These are phyloP conservation scores for Trametes sp. DNA, from an alignment of 1,284 basidiomycete genomes.

Conservation along the genomic window DNA sequence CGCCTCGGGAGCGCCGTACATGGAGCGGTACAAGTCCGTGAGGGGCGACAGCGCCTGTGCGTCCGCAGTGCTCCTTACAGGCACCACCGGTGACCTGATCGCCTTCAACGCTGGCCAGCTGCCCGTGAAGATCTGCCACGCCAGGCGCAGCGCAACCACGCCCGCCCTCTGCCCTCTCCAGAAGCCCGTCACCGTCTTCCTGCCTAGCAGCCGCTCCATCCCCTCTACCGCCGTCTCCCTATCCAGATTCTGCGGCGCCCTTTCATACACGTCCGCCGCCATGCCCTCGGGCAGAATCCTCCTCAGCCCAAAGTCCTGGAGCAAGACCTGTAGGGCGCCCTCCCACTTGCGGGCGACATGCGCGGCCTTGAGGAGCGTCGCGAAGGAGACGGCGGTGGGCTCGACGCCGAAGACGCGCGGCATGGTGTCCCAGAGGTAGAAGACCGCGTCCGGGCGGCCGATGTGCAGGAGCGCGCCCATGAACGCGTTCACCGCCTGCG, in stretches of 20 bases:
- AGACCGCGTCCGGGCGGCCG: slow-evolving; percentile 64
- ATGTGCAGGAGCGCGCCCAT: slow-evolving; percentile 58
- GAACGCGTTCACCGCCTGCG: slow-evolving; percentile 58
- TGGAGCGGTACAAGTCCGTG: slow-evolving; percentile 35
- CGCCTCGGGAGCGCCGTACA: slow-evolving; percentile 7
- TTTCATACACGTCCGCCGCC: neutral
- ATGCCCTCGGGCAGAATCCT: slow-evolving; percentile 13
- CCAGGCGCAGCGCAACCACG: slow-evolving; percentile 54
- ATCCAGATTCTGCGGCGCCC: neutral
- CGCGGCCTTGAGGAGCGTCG: slow-evolving; percentile 66
- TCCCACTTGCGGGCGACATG: slow-evolving; percentile 59
- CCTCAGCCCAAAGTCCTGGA: slow-evolving; percentile 41
- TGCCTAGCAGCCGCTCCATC: slow-evolving; percentile 40
- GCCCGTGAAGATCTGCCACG: slow-evolving; percentile 57
- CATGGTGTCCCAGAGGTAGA: slow-evolving; percentile 69
- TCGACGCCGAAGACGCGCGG: slow-evolving; percentile 57
- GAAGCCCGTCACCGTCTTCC: slow-evolving; percentile 43
- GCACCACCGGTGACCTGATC: slow-evolving; percentile 39
- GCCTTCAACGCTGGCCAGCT: slow-evolving; percentile 50
- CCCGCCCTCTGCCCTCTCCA: slow-evolving; percentile 59
- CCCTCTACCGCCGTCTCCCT: slow-evolving; percentile 28
- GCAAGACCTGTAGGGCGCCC: slow-evolving; percentile 53
- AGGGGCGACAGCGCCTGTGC: slow-evolving; percentile 39
- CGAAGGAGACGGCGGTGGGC: slow-evolving; percentile 63
- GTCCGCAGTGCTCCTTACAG: slow-evolving; percentile 41